These are phyloP conservation scores for Microbotryomycetes sp. DNA, from an alignment of 1,284 basidiomycete genomes.

Conservation along the genomic window DNA sequence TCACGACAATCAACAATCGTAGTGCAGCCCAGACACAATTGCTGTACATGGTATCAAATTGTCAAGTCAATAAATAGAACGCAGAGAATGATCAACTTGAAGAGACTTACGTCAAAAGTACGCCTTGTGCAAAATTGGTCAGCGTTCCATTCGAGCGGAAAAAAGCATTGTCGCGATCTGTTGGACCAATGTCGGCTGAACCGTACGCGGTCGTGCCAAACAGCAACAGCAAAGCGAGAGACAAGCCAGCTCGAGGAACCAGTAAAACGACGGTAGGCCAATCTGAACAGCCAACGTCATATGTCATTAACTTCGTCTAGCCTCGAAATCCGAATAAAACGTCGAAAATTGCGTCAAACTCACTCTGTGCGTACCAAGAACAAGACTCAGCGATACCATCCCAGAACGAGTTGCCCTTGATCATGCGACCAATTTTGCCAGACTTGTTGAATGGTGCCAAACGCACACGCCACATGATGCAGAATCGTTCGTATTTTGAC, in stretches of 20 bases:
- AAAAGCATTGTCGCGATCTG: conserved; percentile 22
- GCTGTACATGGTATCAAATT: neutral
- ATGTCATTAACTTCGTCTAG: neutral
- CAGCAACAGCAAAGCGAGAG: conserved; percentile 27
- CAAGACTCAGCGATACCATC: conserved; percentile 25
- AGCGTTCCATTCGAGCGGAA: conserved; percentile 23
- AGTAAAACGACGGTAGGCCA: conserved; percentile 32
- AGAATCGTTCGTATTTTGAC: conserved; percentile 24
- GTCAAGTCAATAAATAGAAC: neutral
- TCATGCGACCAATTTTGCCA: conserved; percentile 11
- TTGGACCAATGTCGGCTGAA: neutral
- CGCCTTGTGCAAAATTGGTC: conserved; percentile 16
- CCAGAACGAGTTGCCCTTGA: conserved; percentile 7
- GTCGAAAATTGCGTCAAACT: neutral
- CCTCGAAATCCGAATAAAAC: neutral
- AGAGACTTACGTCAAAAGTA: conserved; percentile 21
- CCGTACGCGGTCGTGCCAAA: conserved; percentile 28
- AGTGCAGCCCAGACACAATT: conserved; percentile 19
- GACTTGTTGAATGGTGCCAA: conserved; percentile 5
- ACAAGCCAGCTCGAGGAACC: conserved; percentile 25
- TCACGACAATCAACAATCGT: conserved; percentile 13
- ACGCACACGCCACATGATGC: conserved; percentile 26
- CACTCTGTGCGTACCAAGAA: conserved; percentile 28
- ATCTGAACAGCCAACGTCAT: conserved; percentile 10
- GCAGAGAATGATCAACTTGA: no score